A percentile compares a stretch with the other conserved stretches of the same genome.
Conservation (phyloP, 805 yeast genomes). For the Candida bentonensis region DNA sequence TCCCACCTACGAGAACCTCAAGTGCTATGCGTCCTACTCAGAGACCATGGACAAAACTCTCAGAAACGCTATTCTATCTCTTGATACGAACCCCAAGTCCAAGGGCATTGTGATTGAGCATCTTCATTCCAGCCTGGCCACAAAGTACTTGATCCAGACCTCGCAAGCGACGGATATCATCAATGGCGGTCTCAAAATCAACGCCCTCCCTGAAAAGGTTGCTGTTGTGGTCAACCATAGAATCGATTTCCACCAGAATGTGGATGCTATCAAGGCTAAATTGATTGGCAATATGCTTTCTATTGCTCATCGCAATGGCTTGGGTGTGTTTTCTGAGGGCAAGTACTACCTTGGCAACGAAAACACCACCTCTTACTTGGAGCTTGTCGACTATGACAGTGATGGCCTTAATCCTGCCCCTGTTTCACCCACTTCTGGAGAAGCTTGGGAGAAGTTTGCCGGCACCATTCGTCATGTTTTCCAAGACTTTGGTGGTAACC, state of each 20-base stretch:
- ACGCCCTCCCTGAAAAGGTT: slow-evolving; percentile 60
- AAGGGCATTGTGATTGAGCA: slow-evolving; percentile 6
- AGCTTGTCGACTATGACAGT: neutral
- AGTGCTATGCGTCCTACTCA: slow-evolving; percentile 48
- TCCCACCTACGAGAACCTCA: slow-evolving; percentile 44
- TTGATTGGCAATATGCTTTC: neutral
- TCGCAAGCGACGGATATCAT: slow-evolving; percentile 58
- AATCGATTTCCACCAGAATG: slow-evolving; percentile 41
- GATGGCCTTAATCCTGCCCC: slow-evolving; percentile 38
- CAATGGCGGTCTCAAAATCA: slow-evolving; percentile 59
- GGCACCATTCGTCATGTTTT: slow-evolving; percentile 51
- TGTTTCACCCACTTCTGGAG: slow-evolving; percentile 29
- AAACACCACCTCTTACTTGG: neutral
- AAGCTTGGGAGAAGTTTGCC: slow-evolving; percentile 41
- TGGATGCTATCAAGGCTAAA: slow-evolving; percentile 24
- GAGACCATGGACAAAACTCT: slow-evolving; percentile 18
- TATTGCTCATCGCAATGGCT: neutral
- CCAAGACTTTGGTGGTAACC: slow-evolving; percentile 32
- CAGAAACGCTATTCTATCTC: slow-evolving; percentile 9
- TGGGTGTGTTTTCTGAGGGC: neutral
- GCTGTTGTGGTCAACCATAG: slow-evolving; percentile 47
- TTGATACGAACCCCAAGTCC: slow-evolving; percentile 9
- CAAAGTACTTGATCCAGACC: slow-evolving; percentile 37
- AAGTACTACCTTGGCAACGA: neutral
- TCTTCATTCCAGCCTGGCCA: slow-evolving; percentile 7